Base-by-base conservation (phyloP, 2,329 filamentous ascomycete genomes). In the Aspergillus fructus region DNA sequence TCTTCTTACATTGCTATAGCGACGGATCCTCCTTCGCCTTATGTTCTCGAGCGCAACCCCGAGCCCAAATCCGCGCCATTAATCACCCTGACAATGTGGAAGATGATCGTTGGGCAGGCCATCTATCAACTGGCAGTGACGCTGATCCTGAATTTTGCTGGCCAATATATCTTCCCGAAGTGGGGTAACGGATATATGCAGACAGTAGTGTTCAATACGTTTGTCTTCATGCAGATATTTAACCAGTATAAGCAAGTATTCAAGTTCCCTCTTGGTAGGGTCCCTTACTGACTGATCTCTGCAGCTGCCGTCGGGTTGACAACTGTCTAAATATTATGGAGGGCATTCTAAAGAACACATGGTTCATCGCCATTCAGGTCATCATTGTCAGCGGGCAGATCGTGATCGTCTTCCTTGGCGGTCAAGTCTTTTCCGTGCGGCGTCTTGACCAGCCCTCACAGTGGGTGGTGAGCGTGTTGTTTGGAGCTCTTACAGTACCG, bases 371-470 rank as follows among this genome's bases (percentile, higher is more conserved):
- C 4, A 89, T 90, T 40, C 83, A 89, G 66, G 68, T 80, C 23
- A 79, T 89, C 65, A 91, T 89, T 65, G 77, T 89, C 42, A 85
- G 81, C 12, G 88, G 88, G 7, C 89, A 91, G 67, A 79, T 88
- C n/a, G 70, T 89, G 71, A 91, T 91, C 66, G 79, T 91, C 58
- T 88, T 89, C 64, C 81, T 89, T 58, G 89, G 88, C 61, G 87
- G 88, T 4, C 75, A 79, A 27, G 88, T 87, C 0, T 90, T 91
- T 68, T 83, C 85, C 12, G 85, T 88, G 1, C 75, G 74, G 8
- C 80, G 79, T 1, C 78, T 90, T 54, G 81, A 82, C n/a, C 86
- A 84, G 19, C 72, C 80, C 24, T 24, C 24, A 5, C 85, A 90
- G 60, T 91, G 89, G 89, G 88, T 79, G 6, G 85, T 87, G 73